These are phyloP conservation scores for Irineochytrium annulatum DNA, from an alignment of 192 early-diverging fungal species.

Conservation along the genomic window DNA sequence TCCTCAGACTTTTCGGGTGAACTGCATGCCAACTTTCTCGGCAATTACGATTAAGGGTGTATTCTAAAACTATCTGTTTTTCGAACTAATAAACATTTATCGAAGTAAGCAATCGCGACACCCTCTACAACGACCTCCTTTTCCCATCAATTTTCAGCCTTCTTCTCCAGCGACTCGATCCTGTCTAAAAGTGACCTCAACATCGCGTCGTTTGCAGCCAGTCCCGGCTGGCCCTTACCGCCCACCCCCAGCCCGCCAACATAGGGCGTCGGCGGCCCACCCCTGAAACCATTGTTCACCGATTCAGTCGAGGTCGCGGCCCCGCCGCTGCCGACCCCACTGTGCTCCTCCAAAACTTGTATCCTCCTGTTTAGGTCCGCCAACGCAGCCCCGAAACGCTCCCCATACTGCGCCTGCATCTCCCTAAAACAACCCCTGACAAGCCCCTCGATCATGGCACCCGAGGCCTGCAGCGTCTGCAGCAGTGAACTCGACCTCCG, in stretches of 20 bases:
- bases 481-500: conserved; percentile 64
- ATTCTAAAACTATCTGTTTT: no score
- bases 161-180: conserved; percentile 31
- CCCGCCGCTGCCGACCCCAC: not conserved
- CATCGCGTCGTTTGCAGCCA: conserved; percentile 4
- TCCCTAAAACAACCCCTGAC: conserved; percentile 72
- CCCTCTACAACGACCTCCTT: no score
- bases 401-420: conserved; percentile 57
- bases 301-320: not conserved
- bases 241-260: no score
- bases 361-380: conserved; percentile 44
- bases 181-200: conserved; percentile 28
- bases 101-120: no score
- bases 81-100: no score
- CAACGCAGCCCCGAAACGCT: conserved; percentile 53
- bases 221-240: not conserved
- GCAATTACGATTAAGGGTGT: no score
- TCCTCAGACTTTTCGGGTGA: no score
- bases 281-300: conserved; percentile 21
- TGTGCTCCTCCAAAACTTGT: conserved; percentile 32
- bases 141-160: conserved; percentile 2
- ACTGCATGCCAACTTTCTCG: no score
- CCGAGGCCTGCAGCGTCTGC: conserved; percentile 68
- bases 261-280: conserved; percentile 29
- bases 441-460: conserved; percentile 73